Evolutionary conservation across 495 filamentous ascomycete species (phyloP).

Genomic region (Aspergillus steynii): DNA sequence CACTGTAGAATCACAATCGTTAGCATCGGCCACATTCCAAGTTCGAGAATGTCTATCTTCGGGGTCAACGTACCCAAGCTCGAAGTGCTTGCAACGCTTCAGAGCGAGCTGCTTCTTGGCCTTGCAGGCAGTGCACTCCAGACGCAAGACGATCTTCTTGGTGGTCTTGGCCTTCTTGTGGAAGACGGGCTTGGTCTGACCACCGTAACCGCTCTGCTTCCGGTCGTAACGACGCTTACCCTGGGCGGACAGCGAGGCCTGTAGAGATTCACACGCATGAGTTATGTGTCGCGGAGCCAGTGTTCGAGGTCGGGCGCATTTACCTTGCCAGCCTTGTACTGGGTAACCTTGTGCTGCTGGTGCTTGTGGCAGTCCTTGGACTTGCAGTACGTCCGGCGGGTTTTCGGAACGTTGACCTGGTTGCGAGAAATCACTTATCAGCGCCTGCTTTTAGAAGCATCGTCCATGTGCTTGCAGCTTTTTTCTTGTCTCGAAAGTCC

Average conservation of each 20-base stretch:
- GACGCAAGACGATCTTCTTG: conserved; percentile 98
- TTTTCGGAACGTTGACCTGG: conserved; percentile 89
- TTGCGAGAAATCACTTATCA: conserved; percentile 28
- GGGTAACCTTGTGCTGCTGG: conserved; percentile 90
- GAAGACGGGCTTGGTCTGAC: conserved; percentile 99
- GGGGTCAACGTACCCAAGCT: conserved; percentile 77
- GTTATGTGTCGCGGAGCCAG: conserved; percentile 14
- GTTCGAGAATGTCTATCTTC: neutral
- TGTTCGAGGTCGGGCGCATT: conserved; percentile 17
- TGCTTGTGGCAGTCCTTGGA: conserved; percentile 93
- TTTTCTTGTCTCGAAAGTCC: conserved; percentile 1
- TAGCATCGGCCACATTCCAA: neutral
- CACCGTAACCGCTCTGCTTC: conserved; percentile 98
- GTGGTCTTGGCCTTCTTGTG: conserved; percentile 99
- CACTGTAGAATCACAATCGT: conserved; percentile 56
- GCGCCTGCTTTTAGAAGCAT: conserved; percentile 20
- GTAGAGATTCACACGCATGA: conserved; percentile 27
- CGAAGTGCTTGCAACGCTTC: conserved; percentile 99
- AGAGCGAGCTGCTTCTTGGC: conserved; percentile 96
- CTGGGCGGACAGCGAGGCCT: conserved; percentile 93
- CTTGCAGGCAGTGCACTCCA: conserved; percentile 97
- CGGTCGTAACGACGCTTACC: conserved; percentile 99
- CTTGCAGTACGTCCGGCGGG: conserved; percentile 93
- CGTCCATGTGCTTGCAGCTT: conserved; percentile 4
- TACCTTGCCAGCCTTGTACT: conserved; percentile 96